Base-by-base conservation (phyloP, 352 stramenopile genomes). In the Globisporangium middletonii region DNA sequence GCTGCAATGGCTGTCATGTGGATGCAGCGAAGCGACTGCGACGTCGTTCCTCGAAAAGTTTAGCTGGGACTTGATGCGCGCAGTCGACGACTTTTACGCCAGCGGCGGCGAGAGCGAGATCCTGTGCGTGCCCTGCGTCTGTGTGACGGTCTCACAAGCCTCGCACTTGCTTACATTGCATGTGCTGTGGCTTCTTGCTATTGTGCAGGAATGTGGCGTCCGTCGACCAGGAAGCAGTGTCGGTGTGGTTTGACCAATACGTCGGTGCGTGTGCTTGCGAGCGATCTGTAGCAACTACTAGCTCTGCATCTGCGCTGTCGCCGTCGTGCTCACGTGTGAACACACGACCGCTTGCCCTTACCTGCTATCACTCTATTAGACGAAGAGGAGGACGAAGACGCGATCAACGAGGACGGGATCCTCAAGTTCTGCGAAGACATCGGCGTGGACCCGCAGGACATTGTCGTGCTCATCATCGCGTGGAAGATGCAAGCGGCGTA, bases 401-500 rank as follows among this genome's bases (percentile, higher is more conserved):
- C 59, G 15, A 90, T 92, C 43, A 75, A 75, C 27, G 81, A 92
- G 49, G 82, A 92, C 46, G 82, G 82, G 3, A 89, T 92, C 28
- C 62, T 89, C 27, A 86, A 88, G 52, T 91, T 92, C 50, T 92
- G 82, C 60, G 77, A 89, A 48, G 82, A 90, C 59, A 85, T 89
- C 47, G 72, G 71, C 43, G 75, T 90, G 43, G 82, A 92, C n/a
- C 73, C 82, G 35, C 80, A 92, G 41, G 82, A 89, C 57, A 59
- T 91, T 16, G 71, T 88, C 27, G 79, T 95, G 59, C 57, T 94
- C 37, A 77, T 94, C 65, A 90, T 95, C 52, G 79, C 83, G 19
- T 95, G 86, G 85, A 87, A 92, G 56, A 94, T 95, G 86, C 68
- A 92, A 28, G 82, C 86, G 0, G 77, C 71, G 38, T 84, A 86